Percentiles rank a stretch among this genome's conserved stretches.
phyloP scores from a whole-genome alignment of 345 rosid species.

The Cochlearia excelsa region DNA sequence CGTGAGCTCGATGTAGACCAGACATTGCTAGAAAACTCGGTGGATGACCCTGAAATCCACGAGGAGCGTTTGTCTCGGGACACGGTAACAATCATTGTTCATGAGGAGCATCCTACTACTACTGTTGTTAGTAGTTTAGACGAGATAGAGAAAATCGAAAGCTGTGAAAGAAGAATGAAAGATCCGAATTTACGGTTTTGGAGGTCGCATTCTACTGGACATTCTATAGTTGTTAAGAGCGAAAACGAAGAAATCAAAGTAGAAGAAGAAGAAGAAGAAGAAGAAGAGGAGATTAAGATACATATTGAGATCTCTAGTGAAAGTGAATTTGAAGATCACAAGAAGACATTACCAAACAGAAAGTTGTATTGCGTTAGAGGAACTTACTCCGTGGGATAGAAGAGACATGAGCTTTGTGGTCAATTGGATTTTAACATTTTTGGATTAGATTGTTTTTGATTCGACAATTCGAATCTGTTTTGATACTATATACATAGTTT shows the following conservation, averaged over 20 bases:
- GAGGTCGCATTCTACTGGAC: slow-evolving; percentile 80
- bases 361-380: slow-evolving; percentile 54
- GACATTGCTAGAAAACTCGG: slow-evolving; percentile 1
- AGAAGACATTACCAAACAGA: slow-evolving; percentile 39
- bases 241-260: slow-evolving; percentile 19
- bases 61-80: slow-evolving; percentile 23
- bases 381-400: slow-evolving; percentile 33
- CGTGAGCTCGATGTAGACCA: slow-evolving; percentile 50
- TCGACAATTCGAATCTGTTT: no score
- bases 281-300: slow-evolving; percentile 31
- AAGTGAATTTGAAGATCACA: slow-evolving; percentile 46
- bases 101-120: slow-evolving; percentile 36
- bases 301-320: slow-evolving; percentile 33
- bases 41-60: slow-evolving; percentile 12
- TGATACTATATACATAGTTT: no score
- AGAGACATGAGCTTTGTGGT: no score
- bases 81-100: slow-evolving; percentile 26
- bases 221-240: slow-evolving; percentile 42
- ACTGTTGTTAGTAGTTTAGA: slow-evolving; percentile 25
- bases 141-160: slow-evolving; percentile 33
- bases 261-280: neutral
- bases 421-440: no score
- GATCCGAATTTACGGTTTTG: slow-evolving; percentile 38
- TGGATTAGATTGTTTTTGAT: no score
- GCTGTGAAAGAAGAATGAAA: slow-evolving; percentile 31